Evolutionary conservation across 441 rosid species (phyloP).

Genomic region (Bocquillonia castaneifolia): DNA sequence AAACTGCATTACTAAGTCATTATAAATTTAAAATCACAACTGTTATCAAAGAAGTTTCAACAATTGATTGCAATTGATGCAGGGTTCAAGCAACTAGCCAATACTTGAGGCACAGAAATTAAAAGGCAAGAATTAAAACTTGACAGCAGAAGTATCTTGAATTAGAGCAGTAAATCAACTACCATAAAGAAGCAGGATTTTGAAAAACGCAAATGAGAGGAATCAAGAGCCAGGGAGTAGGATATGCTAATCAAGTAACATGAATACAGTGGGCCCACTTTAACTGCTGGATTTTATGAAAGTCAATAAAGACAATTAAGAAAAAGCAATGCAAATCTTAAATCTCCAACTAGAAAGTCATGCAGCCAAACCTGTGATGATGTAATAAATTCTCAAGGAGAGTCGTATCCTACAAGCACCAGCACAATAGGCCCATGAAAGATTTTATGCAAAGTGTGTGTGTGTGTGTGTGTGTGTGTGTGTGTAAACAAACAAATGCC

Average conservation of each 20-base stretch:
- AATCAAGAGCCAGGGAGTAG: background rate
- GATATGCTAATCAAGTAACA: background rate
- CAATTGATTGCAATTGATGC: background rate
- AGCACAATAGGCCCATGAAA: background rate
- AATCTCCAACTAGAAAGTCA: constrained; percentile 6
- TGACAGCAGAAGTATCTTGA: background rate
- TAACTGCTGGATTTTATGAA: constrained; percentile 1
- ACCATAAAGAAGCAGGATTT: background rate
- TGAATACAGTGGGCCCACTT: background rate
- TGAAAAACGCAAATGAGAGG: background rate
- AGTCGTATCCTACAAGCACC: background rate
- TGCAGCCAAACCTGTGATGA: background rate
- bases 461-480: too few species aligned
- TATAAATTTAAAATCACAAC: background rate
- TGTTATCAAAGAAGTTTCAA: background rate
- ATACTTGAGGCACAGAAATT: background rate
- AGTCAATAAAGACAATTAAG: background rate
- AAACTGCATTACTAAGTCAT: background rate
- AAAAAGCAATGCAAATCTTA: background rate
- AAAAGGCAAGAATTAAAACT: background rate
- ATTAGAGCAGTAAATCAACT: background rate
- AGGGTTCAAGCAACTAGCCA: background rate
- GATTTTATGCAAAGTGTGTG: background rate
- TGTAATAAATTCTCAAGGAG: background rate
- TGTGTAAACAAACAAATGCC: background rate